Evolutionary conservation across 2,329 filamentous ascomycete species (phyloP), one percentile per base, ranked within the genome.

Genomic region (Pseudofabraea citricarpa): DNA sequence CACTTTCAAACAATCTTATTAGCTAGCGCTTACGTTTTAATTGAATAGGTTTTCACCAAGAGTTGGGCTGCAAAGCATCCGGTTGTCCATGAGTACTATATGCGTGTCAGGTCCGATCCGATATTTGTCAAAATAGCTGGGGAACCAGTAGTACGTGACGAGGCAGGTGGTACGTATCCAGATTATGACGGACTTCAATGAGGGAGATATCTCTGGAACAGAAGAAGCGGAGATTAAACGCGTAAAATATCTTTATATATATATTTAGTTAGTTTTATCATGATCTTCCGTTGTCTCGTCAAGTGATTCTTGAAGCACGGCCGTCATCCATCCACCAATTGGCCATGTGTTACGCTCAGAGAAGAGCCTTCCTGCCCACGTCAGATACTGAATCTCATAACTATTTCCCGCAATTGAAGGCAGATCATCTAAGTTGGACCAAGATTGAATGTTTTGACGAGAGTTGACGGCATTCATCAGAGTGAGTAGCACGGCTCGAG

Each of bases 41-140:
- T 32, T 4, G 15, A n/a, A 10, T 23, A 37, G 35, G 35, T 37
- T 37, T 37, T 37, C 35, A 37, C 35, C 3, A 37, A 37, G 13
- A 13, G 12, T 5, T 37, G 35, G 35, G 35, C 35, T 23, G 35
- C 35, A 22, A 37, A 37, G 7, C 35, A 37, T 22, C 35, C 35
- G 5, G 21, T 37, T 10, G 35, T 37, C 8, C 35, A 37, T 37
- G 35, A 37, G 7, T 37, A 37, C 15, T 37, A 37, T 20, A 37
- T 37, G 35, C 18, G 16, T 19, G 10, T 37, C n/a, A 21, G 35
- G 21, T 37, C 35, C 3, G 35, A 37, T 37, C 35, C 35, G 19
- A 37, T 37, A 19, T 37, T 37, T 22, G 35, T 37, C 9, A 37
- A 37, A n/a, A 37, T 37, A 21, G 35, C 35, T 37, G 35, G 35